Conservation (phyloP, 164 flowering plant genomes). For the Tetracentron sinense region DNA sequence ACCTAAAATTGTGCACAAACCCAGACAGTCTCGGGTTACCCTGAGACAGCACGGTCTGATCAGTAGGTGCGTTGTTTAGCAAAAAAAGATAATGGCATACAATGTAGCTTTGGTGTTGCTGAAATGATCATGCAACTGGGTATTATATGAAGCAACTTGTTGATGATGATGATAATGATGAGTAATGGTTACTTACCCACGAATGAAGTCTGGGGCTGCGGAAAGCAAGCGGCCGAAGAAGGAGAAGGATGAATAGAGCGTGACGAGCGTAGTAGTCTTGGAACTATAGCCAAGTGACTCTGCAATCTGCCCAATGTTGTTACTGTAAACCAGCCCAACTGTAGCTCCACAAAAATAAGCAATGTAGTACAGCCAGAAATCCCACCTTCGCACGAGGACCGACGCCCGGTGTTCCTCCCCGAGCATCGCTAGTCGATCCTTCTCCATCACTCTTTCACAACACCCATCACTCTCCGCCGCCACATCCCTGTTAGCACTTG, state of each 20-base stretch:
- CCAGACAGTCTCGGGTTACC: no score
- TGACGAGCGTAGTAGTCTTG: conserved; percentile 46
- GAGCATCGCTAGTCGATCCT: conserved; percentile 50
- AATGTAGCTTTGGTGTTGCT: no score
- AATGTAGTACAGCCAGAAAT: conserved; percentile 87
- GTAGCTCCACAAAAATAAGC: conserved; percentile 96
- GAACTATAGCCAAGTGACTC: conserved; percentile 63
- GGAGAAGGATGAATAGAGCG: conserved; percentile 85
- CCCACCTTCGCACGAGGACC: conserved; percentile 50
- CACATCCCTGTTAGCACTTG: conserved; percentile 13
- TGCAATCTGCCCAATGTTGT: conserved; percentile 90
- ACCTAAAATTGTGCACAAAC: no score
- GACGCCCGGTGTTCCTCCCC: conserved; percentile 76
- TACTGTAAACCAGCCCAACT: conserved; percentile 90
- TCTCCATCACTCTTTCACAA: conserved; percentile 32
- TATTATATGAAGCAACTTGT: no score
- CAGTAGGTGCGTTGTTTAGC: no score
- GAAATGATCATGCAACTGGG: no score
- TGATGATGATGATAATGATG: no score
- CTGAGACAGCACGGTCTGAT: no score
- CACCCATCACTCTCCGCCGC: conserved; percentile 23
- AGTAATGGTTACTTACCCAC: conserved; percentile 64
- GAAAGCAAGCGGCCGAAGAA: conserved; percentile 97
- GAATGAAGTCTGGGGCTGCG: conserved; percentile 77
- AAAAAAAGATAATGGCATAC: no score